Percentiles rank a stretch among this genome's conserved stretches.
These are phyloP conservation scores for Geoglossum cookeanum DNA, from an alignment of 2,329 filamentous ascomycete species.

Conservation along the genomic window DNA sequence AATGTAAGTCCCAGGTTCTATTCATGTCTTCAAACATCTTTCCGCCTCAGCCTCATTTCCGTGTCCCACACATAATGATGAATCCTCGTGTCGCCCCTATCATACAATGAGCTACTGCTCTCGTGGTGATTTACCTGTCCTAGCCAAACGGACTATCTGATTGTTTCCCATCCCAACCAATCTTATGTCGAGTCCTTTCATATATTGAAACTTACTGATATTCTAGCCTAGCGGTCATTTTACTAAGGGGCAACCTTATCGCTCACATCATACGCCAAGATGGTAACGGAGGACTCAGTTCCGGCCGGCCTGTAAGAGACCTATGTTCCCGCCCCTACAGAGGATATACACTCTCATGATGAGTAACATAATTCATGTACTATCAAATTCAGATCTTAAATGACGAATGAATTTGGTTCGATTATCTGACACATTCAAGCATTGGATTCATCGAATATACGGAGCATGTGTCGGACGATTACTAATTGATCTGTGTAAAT, in stretches of 20 bases:
- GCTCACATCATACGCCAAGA: not conserved
- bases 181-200: conserved; percentile 4
- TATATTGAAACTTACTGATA: not conserved
- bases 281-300: not conserved
- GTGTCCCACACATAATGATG: conserved; percentile 27
- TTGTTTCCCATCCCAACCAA: conserved; percentile 8
- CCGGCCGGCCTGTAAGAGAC: not conserved
- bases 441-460: not conserved
- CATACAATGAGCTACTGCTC: conserved; percentile 26
- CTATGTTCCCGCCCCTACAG: not conserved
- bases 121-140: conserved; percentile 41
- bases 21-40: not conserved
- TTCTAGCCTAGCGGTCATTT: not conserved
- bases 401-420: conserved; percentile 28
- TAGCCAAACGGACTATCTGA: conserved; percentile 42
- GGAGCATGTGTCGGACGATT: not conserved
- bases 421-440: conserved; percentile 22
- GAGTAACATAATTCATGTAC: conserved; percentile 27
- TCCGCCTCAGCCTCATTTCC: conserved; percentile 6
- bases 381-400: conserved; percentile 29
- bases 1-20: not conserved
- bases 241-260: no score
- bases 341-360: conserved; percentile 11
- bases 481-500: not conserved
- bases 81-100: conserved; percentile 44